phyloP scores from a whole-genome alignment of 2,329 filamentous ascomycete species.

The Coleophoma cylindrospora region DNA sequence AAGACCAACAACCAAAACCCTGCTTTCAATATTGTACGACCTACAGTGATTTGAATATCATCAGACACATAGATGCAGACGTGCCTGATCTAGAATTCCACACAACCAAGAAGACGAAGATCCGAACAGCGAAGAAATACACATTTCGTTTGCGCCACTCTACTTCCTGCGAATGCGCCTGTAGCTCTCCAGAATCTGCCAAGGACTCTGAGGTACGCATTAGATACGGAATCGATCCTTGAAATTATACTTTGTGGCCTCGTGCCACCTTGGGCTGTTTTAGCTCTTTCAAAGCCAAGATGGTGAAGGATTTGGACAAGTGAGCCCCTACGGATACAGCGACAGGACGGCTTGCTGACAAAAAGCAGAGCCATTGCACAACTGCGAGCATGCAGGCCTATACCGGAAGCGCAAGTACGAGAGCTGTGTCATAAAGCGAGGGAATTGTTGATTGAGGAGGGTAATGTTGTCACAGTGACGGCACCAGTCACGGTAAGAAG shows the following conservation, averaged over 20 bases:
- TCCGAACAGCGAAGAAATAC: not conserved
- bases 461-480: constrained; percentile 92
- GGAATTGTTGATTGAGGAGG: constrained; percentile 94
- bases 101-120: not conserved
- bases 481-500: constrained; percentile 78
- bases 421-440: constrained; percentile 97
- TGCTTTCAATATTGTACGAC: too few relatives aligned
- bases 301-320: constrained; percentile 93
- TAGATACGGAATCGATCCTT: not conserved
- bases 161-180: constrained; percentile 13
- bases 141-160: constrained; percentile 2
- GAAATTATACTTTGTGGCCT: not conserved
- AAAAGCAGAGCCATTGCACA: constrained; percentile 79
- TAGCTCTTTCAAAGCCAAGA: constrained; percentile 15
- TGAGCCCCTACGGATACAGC: constrained; percentile 31
- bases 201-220: too few relatives aligned
- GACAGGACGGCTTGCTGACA: constrained; percentile 13
- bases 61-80: too few relatives aligned
- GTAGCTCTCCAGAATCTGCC: not conserved
- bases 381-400: constrained; percentile 90
- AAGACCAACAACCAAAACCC: too few relatives aligned
- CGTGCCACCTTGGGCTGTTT: not conserved
- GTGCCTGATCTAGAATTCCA: too few relatives aligned
- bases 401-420: constrained; percentile 90
- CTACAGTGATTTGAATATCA: too few relatives aligned